Base-by-base conservation (phyloP, 1,139 yeast species). In the Petasospora fabianii region DNA sequence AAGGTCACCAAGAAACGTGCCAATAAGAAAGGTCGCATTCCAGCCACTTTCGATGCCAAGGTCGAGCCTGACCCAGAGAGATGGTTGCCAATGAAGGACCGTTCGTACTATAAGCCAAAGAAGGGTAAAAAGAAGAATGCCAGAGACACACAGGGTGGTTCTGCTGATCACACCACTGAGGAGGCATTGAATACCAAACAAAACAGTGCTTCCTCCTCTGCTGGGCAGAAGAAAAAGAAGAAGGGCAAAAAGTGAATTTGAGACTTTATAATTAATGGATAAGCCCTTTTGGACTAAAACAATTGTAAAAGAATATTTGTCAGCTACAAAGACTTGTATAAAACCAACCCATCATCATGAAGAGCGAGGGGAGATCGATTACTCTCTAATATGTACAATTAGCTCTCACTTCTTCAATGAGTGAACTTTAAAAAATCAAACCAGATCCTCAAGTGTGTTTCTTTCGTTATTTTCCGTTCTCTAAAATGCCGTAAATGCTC, bases 11-110 rank as follows among this genome's bases (percentile, higher is more conserved):
- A 55, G 51, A 65, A 61, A 46, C 65, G 61, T 47, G 58, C 54
- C 33, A 66, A 62, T 49, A 54, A 59, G 34, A 62, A 58, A 20
- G 64, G 61, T 55, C 68, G 63, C 49, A 61, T 68, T 29, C 71
- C 79, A 27, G 65, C 67, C 42, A 55, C 56, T 34, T 69, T 56
- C 36, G 77, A 73, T 41, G 54, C 64, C 3, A 48, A 56, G 6
- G 62, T 58, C 38, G 50, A 55, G 15, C 67, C 75, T 2, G 83
- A 80, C 51, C 73, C 74, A 9, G 97, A 90, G 60, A 79, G 97
- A 65, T 90, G 97, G 97, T 64, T 88, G 39, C 95, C 97, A 22
- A 57, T 84, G 72, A 82, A 80, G 55, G 92, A 88, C 58, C 76
- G 97, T 61, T 76, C 88, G 6, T 79, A 81, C 51, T 88, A 84